Evolutionary conservation across 257 asterid genomes (phyloP), one percentile per base, ranked within the genome.

Genomic region (Voacanga thouarsii): DNA sequence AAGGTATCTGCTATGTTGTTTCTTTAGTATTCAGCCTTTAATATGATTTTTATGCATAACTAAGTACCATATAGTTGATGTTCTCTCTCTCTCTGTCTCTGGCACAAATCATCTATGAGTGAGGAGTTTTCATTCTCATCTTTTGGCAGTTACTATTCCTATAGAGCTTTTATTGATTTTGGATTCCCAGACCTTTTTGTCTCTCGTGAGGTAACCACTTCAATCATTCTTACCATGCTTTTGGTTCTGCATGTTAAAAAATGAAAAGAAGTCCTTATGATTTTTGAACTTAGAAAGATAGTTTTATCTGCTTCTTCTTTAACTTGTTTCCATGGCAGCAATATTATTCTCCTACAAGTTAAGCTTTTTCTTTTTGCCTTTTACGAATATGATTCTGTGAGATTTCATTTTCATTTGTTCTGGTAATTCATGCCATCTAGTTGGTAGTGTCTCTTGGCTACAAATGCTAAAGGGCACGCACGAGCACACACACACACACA

Each of bases 161-260:
- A 91, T 78, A 89, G 76, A 79, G 94, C 99, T 82, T 93, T 85
- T 82, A 86, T 93, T 75, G 99, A 95, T 84, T 93, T 91, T 83
- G 99, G 98, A 81, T 91, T 90, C 82, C 97, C 97, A 16, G 97
- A 95, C 78, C 82, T 95, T 79, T 95, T 95, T 86, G 82, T 93
- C 84, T 95, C 99, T 66, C 98, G 99, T 77, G 99, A 93, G 99
- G 99, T 94, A 86, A 82, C 43, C 39, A 47, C 55, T 39, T 47
- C 69, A 65, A 16, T 18, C 24, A 33, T 65, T 30, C 41, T 30
- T n/a, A 10, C 2, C 45, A 65, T 33, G 3, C 19, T 65, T 65
- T 33, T 33, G n/a, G 47, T 37, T 65, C 24, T 65, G 23, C 44
- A 30, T 37, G 47, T 18, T 28, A 64, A 64, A 64, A 53, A 6